Percentiles rank a stretch among this genome's conserved stretches.
phyloP scores from a whole-genome alignment of 345 rosid species.

The Salix udensis region DNA sequence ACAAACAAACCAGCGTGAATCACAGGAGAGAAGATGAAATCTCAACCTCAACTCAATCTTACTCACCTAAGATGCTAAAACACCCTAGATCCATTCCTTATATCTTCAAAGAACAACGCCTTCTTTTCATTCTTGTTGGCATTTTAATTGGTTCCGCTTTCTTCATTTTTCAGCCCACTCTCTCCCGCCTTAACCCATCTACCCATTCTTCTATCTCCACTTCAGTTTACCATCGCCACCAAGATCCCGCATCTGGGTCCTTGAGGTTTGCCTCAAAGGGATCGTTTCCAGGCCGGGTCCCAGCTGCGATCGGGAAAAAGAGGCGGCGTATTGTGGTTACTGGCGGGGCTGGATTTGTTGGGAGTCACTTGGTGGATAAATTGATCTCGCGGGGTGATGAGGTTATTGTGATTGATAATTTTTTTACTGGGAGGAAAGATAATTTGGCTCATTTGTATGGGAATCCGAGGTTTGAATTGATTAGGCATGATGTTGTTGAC shows the following conservation, averaged over 20 bases:
- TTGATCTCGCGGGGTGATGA: slow-evolving; percentile 86
- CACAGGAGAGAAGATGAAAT: slow-evolving; percentile 60
- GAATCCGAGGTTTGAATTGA: slow-evolving; percentile 89
- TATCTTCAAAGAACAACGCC: slow-evolving; percentile 80
- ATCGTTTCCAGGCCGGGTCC: slow-evolving; percentile 49
- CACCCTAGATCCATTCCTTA: slow-evolving; percentile 85
- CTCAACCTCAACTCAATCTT: slow-evolving; percentile 38
- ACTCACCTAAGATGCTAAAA: slow-evolving; percentile 66
- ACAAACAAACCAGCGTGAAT: slow-evolving; percentile 67
- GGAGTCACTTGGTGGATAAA: slow-evolving; percentile 95
- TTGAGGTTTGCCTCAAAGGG: not conserved
- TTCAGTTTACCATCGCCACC: slow-evolving; percentile 8
- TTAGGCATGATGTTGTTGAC: slow-evolving; percentile 94
- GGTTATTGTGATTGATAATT: slow-evolving; percentile 90
- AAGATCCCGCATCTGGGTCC: not conserved
- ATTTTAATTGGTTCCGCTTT: slow-evolving; percentile 87
- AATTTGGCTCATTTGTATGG: slow-evolving; percentile 74
- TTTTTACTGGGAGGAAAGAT: slow-evolving; percentile 93
- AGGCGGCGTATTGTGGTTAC: slow-evolving; percentile 84
- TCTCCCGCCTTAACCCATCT: slow-evolving; percentile 58
- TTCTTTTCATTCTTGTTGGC: slow-evolving; percentile 89
- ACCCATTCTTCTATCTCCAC: slow-evolving; percentile 31
- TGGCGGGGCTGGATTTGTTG: slow-evolving; percentile 97
- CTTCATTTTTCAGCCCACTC: slow-evolving; percentile 88
- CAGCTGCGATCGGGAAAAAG: slow-evolving; percentile 60